Base-by-base conservation (phyloP, 345 rosid species). In the Salix viminalis region DNA sequence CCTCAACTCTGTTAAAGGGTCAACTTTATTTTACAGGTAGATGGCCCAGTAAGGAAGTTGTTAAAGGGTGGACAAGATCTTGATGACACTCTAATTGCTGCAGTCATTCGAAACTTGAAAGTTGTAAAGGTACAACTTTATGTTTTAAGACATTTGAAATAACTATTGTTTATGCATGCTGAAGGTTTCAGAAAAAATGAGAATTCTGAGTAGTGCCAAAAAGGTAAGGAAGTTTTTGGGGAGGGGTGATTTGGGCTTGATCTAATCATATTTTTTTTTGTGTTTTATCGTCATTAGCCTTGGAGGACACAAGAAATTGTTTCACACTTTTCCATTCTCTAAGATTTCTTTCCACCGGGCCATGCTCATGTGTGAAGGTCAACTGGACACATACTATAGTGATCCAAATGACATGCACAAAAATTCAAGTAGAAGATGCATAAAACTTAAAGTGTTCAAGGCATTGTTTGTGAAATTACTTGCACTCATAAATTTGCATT, bases 91-190 rank as follows among this genome's bases (percentile, higher is more conserved):
- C 77, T 96, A 79, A 77, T 82, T 72, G 98, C 98, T 70, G 83
- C 77, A 60, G 86, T 96, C 75, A 96, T 96, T 85, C 87, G 84
- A 65, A 96, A 96, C 86, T 87, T 96, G 84, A 96, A 93, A 85
- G 68, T 67, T 79, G 85, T 96, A 87, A 84, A 86, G 90, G 99
- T 95, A 80, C 71, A 79, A 26, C 77, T 78, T 76, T 46, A 76
- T 26, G 76, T 54, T 81, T 41, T 73, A 60, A 42, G 14, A 26
- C 52, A 5, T 42, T 76, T 21, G 44, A 69, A 2, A 5, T 26
- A 46, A 41, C 39, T 42, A 19, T 56, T 74, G 15, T 56, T 52
- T 73, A n/a, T 62, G 6, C 65, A 39, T 56, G 39, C 46, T 65
- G 32, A 75, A 52, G 67, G 44, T 76, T 74, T 30, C 70, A 75